Base-by-base conservation (phyloP, 176 grass and related monocot species). In the Avena sativa region DNA sequence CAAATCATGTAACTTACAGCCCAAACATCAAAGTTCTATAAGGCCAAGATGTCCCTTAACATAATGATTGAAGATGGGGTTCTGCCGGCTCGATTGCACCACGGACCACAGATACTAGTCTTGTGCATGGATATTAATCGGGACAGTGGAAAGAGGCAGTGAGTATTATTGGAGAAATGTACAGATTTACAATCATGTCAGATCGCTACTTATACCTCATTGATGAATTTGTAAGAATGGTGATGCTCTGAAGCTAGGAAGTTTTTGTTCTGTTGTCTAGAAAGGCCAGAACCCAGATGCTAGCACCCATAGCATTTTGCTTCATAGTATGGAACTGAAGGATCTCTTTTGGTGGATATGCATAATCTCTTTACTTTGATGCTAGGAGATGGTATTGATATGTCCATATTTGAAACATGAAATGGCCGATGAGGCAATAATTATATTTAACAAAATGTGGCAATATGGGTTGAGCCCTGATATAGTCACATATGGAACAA, bases 171-270 rank as follows among this genome's bases (percentile, higher is more conserved):
- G 46, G 63, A 34, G 57, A 84, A 44, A 63, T 84, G 56, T 34
- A 5, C 10, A 1, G 25, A 7, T 12, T 25, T 55, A 43, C 40
- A 23, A 23, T 63, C 21, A 19, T 48, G 19, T 71, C 82, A 3
- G 2, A 25, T 84, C n/a, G 6, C 63, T 11, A 84, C 40, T 84
- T 84, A 60, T 23, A 63, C 23, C 1, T 76, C 40, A 2, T 13
- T 84, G 4, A 83, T 86, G 21, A 56, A 52, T 86, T 1, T 89
- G 83, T 44, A 89, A 80, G 79, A n/a, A 92, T 2, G 9, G 15
- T 12, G 84, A 79, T 51, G 6, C 58, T 23, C 23, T 23, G 23
- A 23, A 76, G 74, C 49, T 84, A 57, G 44, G 2, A 52, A 36
- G 30, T 23, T 23, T 23, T 23, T 23, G 23, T 23, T 23, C 23